These are phyloP conservation scores for Xylariaceae sp. DNA, from an alignment of 2,329 filamentous ascomycete genomes.

Conservation along the genomic window DNA sequence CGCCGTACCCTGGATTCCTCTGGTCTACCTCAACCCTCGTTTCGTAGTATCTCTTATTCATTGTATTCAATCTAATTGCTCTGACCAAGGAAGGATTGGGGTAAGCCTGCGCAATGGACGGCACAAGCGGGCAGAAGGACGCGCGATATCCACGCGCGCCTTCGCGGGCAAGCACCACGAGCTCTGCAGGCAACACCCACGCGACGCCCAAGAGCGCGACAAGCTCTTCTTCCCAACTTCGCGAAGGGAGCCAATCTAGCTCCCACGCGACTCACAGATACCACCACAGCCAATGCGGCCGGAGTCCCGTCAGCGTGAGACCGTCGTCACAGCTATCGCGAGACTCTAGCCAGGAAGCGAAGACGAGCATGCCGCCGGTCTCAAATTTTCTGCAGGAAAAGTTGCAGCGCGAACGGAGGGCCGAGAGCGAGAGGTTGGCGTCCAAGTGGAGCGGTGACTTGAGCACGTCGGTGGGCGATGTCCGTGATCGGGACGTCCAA, in stretches of 20 bases:
- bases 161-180: conserved; percentile 38
- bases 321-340: conserved; percentile 37
- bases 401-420: conserved; percentile 46
- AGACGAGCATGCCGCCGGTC: conserved; percentile 33
- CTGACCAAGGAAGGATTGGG: not conserved
- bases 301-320: conserved; percentile 30
- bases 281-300: conserved; percentile 35
- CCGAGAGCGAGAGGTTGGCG: conserved; percentile 42
- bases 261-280: conserved; percentile 35
- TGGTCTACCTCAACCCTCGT: no score
- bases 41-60: not conserved
- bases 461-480: conserved; percentile 33
- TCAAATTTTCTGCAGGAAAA: conserved; percentile 53
- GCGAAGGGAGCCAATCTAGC: conserved; percentile 31
- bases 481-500: conserved; percentile 28
- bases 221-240: conserved; percentile 37
- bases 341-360: conserved; percentile 38
- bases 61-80: not conserved
- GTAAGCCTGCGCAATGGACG: conserved; percentile 20
- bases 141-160: conserved; percentile 33
- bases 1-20: no score
- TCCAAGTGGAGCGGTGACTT: conserved; percentile 33
- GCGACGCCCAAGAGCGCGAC: conserved; percentile 37
- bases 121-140: conserved; percentile 14
- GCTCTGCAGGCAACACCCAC: conserved; percentile 37